Evolutionary conservation across 2,329 filamentous ascomycete genomes (phyloP).

Genomic region (Parascedosporium putredinis): DNA sequence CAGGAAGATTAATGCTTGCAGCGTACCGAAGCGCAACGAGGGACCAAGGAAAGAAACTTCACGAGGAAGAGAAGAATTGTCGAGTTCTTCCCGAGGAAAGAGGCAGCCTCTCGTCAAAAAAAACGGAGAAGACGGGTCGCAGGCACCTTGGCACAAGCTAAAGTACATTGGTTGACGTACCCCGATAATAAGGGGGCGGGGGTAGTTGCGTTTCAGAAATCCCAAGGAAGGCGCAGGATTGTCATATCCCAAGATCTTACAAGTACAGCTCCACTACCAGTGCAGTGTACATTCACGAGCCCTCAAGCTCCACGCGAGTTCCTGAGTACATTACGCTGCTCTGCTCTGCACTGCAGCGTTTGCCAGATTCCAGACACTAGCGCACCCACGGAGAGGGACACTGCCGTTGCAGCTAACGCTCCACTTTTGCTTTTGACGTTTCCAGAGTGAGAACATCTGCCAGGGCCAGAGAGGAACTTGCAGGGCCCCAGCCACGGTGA

Average conservation of each 20-base stretch:
- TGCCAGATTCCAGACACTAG: too few species aligned
- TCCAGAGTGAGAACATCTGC: too few species aligned
- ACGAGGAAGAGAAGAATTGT: too few species aligned
- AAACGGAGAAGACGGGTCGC: neutral
- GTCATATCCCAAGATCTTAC: neutral
- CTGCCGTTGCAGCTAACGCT: too few species aligned
- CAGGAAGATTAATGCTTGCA: conserved; percentile 2
- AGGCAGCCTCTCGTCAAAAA: neutral
- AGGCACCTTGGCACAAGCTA: neutral
- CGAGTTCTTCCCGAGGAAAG: neutral
- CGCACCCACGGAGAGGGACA: too few species aligned
- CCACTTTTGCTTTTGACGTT: too few species aligned
- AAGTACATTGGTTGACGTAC: neutral
- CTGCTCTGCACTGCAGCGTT: too few species aligned
- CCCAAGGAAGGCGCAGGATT: neutral
- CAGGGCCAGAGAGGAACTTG: too few species aligned
- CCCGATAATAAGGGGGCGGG: conserved; percentile 1
- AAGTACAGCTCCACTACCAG: neutral
- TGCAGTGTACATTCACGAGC: neutral
- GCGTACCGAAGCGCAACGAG: neutral
- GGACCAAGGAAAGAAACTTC: neutral
- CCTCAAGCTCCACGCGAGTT: too few species aligned
- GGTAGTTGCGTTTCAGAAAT: neutral
- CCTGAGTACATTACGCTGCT: too few species aligned
- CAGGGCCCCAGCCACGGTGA: too few species aligned